Conservation (phyloP, 2,329 filamentous ascomycete species). For the Epichloe gansuensis region DNA sequence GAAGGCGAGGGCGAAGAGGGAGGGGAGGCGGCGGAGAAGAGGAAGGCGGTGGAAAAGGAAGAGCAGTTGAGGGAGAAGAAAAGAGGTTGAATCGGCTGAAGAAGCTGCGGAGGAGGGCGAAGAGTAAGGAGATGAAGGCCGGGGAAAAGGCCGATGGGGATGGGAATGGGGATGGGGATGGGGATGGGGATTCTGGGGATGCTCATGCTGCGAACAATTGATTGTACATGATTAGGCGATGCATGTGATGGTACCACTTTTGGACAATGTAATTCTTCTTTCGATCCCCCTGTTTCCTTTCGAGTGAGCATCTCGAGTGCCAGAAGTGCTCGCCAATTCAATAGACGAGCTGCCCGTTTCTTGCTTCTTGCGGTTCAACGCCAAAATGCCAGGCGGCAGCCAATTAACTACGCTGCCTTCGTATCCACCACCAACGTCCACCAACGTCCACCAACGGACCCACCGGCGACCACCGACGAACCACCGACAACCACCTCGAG, state of each 20-base stretch:
- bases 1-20: slow-evolving; percentile 29
- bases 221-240: neutral
- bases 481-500: neutral
- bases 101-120: slow-evolving; percentile 46
- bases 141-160: slow-evolving; percentile 26
- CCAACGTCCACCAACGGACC: neutral
- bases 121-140: slow-evolving; percentile 45
- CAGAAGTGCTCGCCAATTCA: no score
- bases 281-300: no score
- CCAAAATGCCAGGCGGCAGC: neutral
- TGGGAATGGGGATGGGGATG: slow-evolving; percentile 4
- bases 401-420: neutral
- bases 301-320: no score
- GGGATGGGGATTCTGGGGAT: slow-evolving; percentile 11
- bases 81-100: slow-evolving; percentile 47
- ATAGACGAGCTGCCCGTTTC: neutral
- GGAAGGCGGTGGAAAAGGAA: slow-evolving; percentile 36
- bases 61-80: slow-evolving; percentile 48
- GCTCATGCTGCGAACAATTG: neutral
- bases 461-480: neutral
- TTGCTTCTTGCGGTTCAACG: neutral
- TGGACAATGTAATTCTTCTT: neutral
- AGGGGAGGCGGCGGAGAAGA: slow-evolving; percentile 26
- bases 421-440: neutral
- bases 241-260: neutral